Conservation (phyloP, 228 moss, liverwort and hornwort species). For the Sphagnum fallax region DNA sequence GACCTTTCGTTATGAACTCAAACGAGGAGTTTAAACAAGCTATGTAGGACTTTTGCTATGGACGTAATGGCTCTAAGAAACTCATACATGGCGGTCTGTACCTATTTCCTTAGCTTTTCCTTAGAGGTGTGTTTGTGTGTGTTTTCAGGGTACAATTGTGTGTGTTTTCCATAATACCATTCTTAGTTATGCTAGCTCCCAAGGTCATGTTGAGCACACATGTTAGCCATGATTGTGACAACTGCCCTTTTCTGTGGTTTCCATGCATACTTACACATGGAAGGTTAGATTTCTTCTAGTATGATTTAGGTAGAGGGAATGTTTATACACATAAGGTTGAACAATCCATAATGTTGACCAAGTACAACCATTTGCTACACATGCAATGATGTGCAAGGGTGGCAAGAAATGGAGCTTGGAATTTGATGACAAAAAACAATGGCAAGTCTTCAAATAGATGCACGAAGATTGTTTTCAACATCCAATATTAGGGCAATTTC, state of each 20-base stretch:
- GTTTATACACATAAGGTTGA: conserved; percentile 72
- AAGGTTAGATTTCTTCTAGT: no score
- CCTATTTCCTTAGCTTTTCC: conserved; percentile 13
- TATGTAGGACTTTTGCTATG: conserved; percentile 49
- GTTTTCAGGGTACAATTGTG: no score
- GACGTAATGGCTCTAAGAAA: conserved; percentile 69
- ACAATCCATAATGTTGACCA: conserved; percentile 49
- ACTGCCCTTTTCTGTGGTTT: no score
- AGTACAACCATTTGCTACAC: conserved; percentile 83
- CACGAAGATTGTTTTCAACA: conserved; percentile 88
- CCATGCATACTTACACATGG: no score
- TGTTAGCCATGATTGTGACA: no score
- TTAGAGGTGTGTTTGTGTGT: neutral
- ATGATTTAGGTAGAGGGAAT: conserved; percentile 17
- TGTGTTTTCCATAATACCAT: no score
- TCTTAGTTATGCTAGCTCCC: no score
- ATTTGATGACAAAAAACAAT: conserved; percentile 90
- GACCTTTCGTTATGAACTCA: conserved; percentile 90
- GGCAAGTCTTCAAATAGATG: conserved; percentile 88
- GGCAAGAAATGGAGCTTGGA: conserved; percentile 93
- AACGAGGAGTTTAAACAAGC: conserved; percentile 58
- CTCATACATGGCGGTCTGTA: conserved; percentile 52
- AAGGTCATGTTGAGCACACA: no score
- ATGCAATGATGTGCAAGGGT: conserved; percentile 90
- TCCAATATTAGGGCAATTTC: conserved; percentile 62